Base-by-base conservation (phyloP, 257 asterid genomes). In the Salvia hispanica region DNA sequence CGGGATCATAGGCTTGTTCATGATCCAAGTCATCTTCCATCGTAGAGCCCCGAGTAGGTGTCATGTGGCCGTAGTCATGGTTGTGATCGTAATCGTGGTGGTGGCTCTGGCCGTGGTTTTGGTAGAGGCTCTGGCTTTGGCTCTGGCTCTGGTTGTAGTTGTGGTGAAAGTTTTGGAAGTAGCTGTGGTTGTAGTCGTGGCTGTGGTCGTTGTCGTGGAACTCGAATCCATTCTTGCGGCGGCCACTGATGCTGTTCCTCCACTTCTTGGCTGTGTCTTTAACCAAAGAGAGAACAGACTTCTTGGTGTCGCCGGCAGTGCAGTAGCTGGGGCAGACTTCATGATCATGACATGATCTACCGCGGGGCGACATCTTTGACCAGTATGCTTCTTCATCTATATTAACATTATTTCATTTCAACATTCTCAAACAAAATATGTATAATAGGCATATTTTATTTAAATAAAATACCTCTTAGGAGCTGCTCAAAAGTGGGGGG, bases 261-360 rank as follows among this genome's bases (percentile, higher is more conserved):
- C 89, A 66, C 75, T 87, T 94, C 87, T 81, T 91, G 28, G 98
- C 98, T n/a, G 62, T 80, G 78, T 91, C 98, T 82, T 79, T 94
- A 51, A 94, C 96, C 75, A 77, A 85, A 42, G 90, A 31, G 12
- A 94, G 76, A 44, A 91, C 95, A 0, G 98, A 91, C 59, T 87
- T 91, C 82, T 76, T 87, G 75, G 53, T 57, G 10, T 62, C 63
- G 45, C 45, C 45, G 36, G 64, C 31, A 47, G 78, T 81, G 72
- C 79, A 45, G 36, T 75, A 81, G 73, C 73, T 72, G 50, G 59
- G 53, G 50, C 62, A 14, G 69, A 83, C 95, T 59, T 87, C 99
- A 33, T 58, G 84, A 64, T 84, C 85, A 44, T 70, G 83, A 28
- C 64, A 58, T 61, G 45, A 71, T 58, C 71, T 68, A 2, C 16